phyloP scores from a whole-genome alignment of 1,139 yeast genomes.

The Pneumocystis jirovecii region DNA sequence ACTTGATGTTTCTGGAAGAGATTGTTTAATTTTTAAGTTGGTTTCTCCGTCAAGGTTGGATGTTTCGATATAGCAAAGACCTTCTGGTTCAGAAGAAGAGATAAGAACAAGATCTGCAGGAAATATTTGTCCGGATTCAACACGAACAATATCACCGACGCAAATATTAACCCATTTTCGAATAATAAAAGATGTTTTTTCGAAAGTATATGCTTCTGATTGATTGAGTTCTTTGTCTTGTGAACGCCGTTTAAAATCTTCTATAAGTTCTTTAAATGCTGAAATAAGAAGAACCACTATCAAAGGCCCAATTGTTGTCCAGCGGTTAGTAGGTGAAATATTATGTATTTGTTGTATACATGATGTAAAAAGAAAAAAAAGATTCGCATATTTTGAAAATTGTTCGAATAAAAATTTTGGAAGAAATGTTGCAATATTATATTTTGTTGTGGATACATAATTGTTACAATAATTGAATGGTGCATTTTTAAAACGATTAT shows the following conservation, averaged over 20 bases:
- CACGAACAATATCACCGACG: conserved; percentile 83
- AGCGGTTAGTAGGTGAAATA: conserved; percentile 91
- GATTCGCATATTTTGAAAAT: conserved; percentile 89
- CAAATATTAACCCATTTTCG: conserved; percentile 76
- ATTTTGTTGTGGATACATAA: conserved; percentile 91
- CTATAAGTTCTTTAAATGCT: conserved; percentile 79
- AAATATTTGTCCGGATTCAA: conserved; percentile 74
- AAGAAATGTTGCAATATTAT: conserved; percentile 79
- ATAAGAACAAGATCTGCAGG: conserved; percentile 84
- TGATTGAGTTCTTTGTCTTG: conserved; percentile 85
- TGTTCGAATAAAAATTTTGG: conserved; percentile 94
- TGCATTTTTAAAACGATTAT: conserved; percentile 41
- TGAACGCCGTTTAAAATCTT: conserved; percentile 73
- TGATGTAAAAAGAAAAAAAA: conserved; percentile 85
- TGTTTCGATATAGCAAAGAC: conserved; percentile 91
- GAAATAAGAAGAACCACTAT: conserved; percentile 73
- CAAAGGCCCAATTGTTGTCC: conserved; percentile 86
- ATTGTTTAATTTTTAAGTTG: conserved; percentile 84
- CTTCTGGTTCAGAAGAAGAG: conserved; percentile 95
- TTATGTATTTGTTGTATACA: conserved; percentile 92
- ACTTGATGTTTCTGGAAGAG: conserved; percentile 60
- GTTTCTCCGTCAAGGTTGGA: conserved; percentile 98
- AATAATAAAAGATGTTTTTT: conserved; percentile 47
- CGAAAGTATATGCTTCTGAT: conserved; percentile 58
- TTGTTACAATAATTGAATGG: conserved; percentile 55